These are phyloP conservation scores for Tetradesmus lagerheimii DNA, from an alignment of 139 green algal species.

Conservation along the genomic window DNA sequence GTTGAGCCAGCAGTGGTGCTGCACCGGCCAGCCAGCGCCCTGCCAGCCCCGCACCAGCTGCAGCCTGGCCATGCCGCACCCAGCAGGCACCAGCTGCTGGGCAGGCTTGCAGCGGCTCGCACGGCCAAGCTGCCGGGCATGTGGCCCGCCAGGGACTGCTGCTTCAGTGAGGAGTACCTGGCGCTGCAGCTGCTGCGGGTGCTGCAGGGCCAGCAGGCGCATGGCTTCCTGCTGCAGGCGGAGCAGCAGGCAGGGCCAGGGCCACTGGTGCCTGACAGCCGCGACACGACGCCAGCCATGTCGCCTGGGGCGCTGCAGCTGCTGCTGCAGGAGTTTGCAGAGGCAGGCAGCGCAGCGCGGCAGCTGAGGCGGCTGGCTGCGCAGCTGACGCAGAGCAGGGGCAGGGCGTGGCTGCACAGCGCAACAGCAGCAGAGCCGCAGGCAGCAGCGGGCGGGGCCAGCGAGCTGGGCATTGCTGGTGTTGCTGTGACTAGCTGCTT, in stretches of 20 bases:
- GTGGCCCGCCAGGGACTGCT: constrained; percentile 1
- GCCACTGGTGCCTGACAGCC: neutral
- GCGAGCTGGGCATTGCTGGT: neutral
- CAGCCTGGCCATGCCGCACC: neutral
- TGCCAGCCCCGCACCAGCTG: constrained; percentile 12
- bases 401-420: neutral
- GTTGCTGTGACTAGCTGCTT: constrained; percentile 32
- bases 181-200: constrained; percentile 6
- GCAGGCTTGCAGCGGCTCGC: neutral
- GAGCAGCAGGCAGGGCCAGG: constrained; percentile 1
- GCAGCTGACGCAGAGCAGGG: neutral
- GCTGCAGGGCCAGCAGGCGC: constrained; percentile 30
- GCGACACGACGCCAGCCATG: neutral
- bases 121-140: neutral
- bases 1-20: neutral
- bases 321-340: constrained; percentile 34
- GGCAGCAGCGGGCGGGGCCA: neutral
- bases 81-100: constrained; percentile 34
- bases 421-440: neutral
- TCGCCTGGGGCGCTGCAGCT: constrained; percentile 22
- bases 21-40: neutral
- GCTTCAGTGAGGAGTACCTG: constrained; percentile 21
- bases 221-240: constrained; percentile 41
- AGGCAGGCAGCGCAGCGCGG: constrained; percentile 17
- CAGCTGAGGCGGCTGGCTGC: constrained; percentile 9